Conservation (phyloP, 305 asterid species). For the Fraxinus angustifolia region DNA sequence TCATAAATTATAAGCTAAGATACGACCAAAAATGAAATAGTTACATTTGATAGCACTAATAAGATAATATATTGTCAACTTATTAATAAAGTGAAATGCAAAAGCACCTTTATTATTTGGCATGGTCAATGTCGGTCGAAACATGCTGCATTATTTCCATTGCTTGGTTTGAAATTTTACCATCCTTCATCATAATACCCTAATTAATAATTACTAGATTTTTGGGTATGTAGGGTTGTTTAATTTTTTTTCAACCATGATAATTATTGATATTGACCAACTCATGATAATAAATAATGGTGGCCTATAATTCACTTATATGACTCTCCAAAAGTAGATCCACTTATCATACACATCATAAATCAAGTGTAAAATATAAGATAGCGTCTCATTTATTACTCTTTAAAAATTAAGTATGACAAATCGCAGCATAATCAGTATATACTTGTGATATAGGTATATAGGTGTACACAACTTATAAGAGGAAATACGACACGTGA, state of each 20-base stretch:
- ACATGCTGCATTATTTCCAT: conserved; percentile 26
- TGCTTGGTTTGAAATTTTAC: conserved; percentile 19
- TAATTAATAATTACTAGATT: conserved; percentile 15
- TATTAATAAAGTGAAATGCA: background rate
- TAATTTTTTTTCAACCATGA: conserved; percentile 27
- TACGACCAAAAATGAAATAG: background rate
- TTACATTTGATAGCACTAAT: background rate
- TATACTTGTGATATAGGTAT: no score
- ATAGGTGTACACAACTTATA: background rate
- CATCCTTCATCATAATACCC: conserved; percentile 3
- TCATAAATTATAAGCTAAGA: background rate
- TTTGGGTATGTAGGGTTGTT: background rate
- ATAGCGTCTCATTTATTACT: background rate
- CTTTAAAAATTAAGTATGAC: background rate
- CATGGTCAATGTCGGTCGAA: conserved; percentile 33
- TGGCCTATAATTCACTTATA: conserved; percentile 7
- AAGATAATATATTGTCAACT: background rate
- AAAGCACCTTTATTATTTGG: conserved; percentile 21
- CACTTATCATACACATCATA: background rate
- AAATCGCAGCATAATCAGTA: background rate
- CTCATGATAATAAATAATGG: conserved; percentile 4
- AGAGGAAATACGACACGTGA: background rate
- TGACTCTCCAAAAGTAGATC: background rate
- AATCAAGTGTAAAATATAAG: background rate
- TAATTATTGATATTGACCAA: conserved; percentile 29